Base-by-base conservation (phyloP, 192 early-diverging fungal species). In the Coemansia sp. region DNA sequence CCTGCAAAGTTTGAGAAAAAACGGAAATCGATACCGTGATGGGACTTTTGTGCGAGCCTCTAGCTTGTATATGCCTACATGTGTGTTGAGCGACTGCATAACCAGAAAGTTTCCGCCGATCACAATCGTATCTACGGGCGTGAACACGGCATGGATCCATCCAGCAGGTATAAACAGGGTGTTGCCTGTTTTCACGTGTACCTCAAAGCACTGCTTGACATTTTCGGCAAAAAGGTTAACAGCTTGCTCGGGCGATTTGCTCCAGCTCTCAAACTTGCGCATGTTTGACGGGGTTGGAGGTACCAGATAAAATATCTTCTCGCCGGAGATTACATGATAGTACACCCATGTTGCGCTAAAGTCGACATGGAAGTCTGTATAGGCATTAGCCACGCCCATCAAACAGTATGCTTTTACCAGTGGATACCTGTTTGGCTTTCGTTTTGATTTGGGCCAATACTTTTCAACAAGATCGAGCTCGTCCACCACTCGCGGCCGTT, bases 111-210 rank as follows among this genome's bases (percentile, higher is more conserved):
- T 98, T 55, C 96, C 96, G 18, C 96, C 94, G 66, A 98, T 95
- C 0, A 96, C 94, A 8, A 98, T 77, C 0, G 93, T 88, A 56
- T 96, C 93, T 21, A 82, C 78, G 8, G 94, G 92, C 5, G 94
- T 98, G 70, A 91, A 92, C 8, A 96, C 94, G 1, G 96, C 92
- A 72, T 98, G 96, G 66, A 98, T 96, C 95, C 96, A 98, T 36
- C 96, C 96, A 8, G 94, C 89, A 20, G 96, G 96, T 57, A 98
- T 95, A 48, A 96, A 93, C 90, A 92, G 85, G 18, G 96, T 98
- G 73, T 95, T 92, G 7, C 93, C 92, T 16, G 93, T 86, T 24
- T 77, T 60, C 2, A 98, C 73, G 4, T 86, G 84, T 10, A 96
- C 92, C 66, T 89, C 87, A 60, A 90, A 87, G 63, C 93, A 94